Percentiles rank a stretch among this genome's conserved stretches.
Evolutionary conservation across 2,329 filamentous ascomycete species (phyloP).

Genomic region (Monilinia vaccinii-corymbosi): DNA sequence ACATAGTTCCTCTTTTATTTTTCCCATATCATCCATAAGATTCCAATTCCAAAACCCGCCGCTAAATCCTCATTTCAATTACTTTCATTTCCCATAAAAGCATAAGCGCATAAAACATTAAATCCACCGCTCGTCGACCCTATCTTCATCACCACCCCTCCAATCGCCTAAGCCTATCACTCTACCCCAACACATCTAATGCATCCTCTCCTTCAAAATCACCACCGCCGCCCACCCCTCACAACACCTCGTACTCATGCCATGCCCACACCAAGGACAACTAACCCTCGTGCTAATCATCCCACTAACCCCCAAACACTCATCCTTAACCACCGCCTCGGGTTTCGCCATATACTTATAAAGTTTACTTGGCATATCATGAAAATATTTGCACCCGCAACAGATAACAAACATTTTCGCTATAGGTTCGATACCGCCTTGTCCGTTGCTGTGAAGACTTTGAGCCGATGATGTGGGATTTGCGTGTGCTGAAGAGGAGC

Average conservation of each 20-base stretch:
- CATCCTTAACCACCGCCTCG: slow-evolving; percentile 44
- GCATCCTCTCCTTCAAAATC: slow-evolving; percentile 54
- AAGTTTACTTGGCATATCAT: slow-evolving; percentile 55
- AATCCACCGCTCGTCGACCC: too few relatives aligned
- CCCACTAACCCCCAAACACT: slow-evolving; percentile 43
- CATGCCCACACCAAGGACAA: slow-evolving; percentile 65
- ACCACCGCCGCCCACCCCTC: slow-evolving; percentile 59
- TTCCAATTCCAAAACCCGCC: too few relatives aligned
- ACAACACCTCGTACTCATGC: slow-evolving; percentile 61
- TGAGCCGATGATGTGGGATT: not conserved
- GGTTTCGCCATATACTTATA: slow-evolving; percentile 57
- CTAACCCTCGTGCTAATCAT: slow-evolving; percentile 52
- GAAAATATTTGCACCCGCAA: slow-evolving; percentile 54
- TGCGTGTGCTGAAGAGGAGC: not conserved
- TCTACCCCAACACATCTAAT: slow-evolving; percentile 25
- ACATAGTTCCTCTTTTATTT: too few relatives aligned
- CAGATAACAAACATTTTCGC: slow-evolving; percentile 59
- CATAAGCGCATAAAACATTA: too few relatives aligned
- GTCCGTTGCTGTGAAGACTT: not conserved
- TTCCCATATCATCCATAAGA: too few relatives aligned
- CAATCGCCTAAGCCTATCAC: too few relatives aligned
- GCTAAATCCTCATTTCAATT: too few relatives aligned
- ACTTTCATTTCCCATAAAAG: too few relatives aligned
- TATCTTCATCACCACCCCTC: too few relatives aligned
- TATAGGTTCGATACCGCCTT: slow-evolving; percentile 26